A percentile compares a stretch with the other conserved stretches of the same genome.
phyloP scores from a whole-genome alignment of 331 rosid species.

The Pyracantha coccinea region DNA sequence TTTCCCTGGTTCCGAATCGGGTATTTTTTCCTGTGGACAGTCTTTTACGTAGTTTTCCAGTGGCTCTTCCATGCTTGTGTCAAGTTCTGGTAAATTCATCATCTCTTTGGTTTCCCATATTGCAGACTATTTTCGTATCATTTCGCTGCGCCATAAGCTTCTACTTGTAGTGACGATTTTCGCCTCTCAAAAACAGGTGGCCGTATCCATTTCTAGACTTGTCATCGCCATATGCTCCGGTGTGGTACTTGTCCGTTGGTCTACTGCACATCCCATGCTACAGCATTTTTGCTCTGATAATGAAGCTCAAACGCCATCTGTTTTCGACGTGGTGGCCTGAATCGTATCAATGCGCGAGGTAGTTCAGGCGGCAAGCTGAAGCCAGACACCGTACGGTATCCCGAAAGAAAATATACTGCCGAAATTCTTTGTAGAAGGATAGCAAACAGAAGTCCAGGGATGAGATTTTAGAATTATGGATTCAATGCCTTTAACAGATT shows the following conservation, averaged over 20 bases:
- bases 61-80: slow-evolving; percentile 84
- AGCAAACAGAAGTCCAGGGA: background rate
- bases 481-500: slow-evolving; percentile 12
- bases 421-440: slow-evolving; percentile 13
- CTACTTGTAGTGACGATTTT: background rate
- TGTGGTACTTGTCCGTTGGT: slow-evolving; percentile 90
- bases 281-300: slow-evolving; percentile 62
- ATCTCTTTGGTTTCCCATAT: background rate
- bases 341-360: slow-evolving; percentile 51
- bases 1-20: slow-evolving; percentile 97
- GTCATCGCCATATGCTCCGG: slow-evolving; percentile 76
- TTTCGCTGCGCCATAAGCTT: background rate
- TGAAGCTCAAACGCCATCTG: slow-evolving; percentile 74
- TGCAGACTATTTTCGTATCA: background rate
- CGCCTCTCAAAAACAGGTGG: slow-evolving; percentile 62
- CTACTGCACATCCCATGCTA: slow-evolving; percentile 88
- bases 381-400: background rate
- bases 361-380: slow-evolving; percentile 15
- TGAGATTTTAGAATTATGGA: background rate
- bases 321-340: slow-evolving; percentile 48
- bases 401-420: background rate
- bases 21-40: slow-evolving; percentile 86
- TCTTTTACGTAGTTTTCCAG: slow-evolving; percentile 58
- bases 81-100: slow-evolving; percentile 54
- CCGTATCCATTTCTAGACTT: slow-evolving; percentile 98